Evolutionary conservation across 1,284 basidiomycete genomes (phyloP), one percentile per base, ranked within the genome.

Genomic region (Cryptococcus jaspeensis): DNA sequence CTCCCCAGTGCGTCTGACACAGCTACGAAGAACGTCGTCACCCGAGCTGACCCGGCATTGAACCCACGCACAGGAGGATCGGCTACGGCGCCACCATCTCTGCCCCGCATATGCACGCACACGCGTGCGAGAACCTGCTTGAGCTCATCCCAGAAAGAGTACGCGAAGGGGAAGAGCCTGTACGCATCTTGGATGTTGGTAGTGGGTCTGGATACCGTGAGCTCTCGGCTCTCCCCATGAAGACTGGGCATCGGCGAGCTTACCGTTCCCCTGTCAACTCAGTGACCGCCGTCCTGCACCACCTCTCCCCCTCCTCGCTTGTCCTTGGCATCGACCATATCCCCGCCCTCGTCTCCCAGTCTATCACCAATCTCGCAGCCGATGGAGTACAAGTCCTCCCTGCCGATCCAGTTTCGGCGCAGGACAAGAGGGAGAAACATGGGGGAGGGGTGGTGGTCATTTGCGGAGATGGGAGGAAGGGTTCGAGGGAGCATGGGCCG

Each of bases 251-350:
- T 25, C n/a, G 35, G 25, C 47, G n/a, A 44, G 32, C 40, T 23
- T 3, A 38, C 23, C 25, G 8, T n/a, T 45, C 18, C 20, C 1
- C 12, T 20, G 5, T 37, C 23, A 20, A 23, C 4, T 20, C 23
- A 78, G 76, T 79, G 9, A 72, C 72, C 22, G 89, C 88, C 0
- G 86, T 94, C 5, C 80, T 96, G 37, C 84, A 90, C 68, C 85
- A 87, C 58, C 83, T 92, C 15, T 73, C 75, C 3, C 70, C 73
- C 8, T 72, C 72, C 40, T 88, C 87, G 7, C 86, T 80, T 59
- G 87, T 97, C 3, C 81, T 96, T 13, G 94, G 92, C 1, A 90
- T 99, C 62, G 95, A 99, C 53, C 95, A 99, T 73, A 86, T 99
- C 62, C 81, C 83, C 0, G 85, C 87, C 63, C 82, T 96, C 11